Percentiles rank a stretch among this genome's conserved stretches.
Evolutionary conservation across 2,329 filamentous ascomycete genomes (phyloP).

Genomic region (Metarhizium robertsii): DNA sequence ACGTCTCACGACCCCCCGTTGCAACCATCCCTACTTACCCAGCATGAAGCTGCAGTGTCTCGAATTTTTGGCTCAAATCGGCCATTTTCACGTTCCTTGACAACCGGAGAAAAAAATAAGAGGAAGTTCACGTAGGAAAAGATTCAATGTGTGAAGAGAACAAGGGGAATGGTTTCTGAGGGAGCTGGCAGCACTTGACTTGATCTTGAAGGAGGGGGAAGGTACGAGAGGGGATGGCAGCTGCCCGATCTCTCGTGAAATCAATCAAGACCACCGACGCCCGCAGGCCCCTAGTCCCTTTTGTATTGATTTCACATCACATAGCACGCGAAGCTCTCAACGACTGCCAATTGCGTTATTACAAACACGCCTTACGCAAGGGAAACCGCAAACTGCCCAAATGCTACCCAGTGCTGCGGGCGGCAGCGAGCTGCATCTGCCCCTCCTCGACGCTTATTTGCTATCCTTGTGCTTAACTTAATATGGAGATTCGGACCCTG

Average conservation of each 20-base stretch:
- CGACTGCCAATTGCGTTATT: constrained; percentile 7
- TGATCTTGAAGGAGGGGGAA: too few relatives aligned
- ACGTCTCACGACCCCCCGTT: not conserved
- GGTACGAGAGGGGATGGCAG: not conserved
- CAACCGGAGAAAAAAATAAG: not conserved
- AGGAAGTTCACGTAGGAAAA: not conserved
- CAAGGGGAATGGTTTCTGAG: too few relatives aligned
- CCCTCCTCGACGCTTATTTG: not conserved
- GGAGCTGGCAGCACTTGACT: too few relatives aligned
- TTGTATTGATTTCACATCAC: not conserved
- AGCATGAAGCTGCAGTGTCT: constrained; percentile 79
- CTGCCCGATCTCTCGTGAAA: not conserved
- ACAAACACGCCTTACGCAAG: constrained; percentile 1
- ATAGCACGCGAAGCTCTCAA: not conserved
- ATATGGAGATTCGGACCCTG: not conserved
- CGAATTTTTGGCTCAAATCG: constrained; percentile 55
- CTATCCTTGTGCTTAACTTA: not conserved
- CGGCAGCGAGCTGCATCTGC: not conserved
- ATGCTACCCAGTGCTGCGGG: too few relatives aligned
- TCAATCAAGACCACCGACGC: not conserved
- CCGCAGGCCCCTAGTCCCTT: too few relatives aligned
- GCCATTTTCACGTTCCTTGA: constrained; percentile 13
- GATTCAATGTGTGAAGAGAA: not conserved
- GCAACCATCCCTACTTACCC: constrained; percentile 44
- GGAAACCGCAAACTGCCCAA: not conserved